Base-by-base conservation (phyloP, 2,329 filamentous ascomycete species). In the Alternaria angustiovoidea region DNA sequence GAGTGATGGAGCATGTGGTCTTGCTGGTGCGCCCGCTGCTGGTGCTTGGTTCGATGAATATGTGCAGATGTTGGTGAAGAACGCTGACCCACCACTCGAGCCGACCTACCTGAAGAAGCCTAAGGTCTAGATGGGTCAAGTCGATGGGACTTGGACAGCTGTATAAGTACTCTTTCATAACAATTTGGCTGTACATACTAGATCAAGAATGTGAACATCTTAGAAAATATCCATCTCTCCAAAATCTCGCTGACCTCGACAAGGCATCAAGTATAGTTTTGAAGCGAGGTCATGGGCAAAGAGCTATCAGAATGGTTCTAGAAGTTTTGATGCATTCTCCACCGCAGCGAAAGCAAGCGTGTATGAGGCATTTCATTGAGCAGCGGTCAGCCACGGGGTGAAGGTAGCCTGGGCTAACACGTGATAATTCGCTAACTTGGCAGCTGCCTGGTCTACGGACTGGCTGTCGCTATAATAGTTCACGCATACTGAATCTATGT, bases 1-100 rank as follows among this genome's bases (percentile, higher is more conserved):
- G 62, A 71, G 68, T 32, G 71, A 74, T 42, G 71, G 71, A 8
- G 28, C 41, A 7, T 74, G 71, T 36, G 71, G 71, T 3, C 64
- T 73, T 34, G 58, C 53, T 34, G 71, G 70, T 30, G 71, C 71
- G 9, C 71, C 71, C 3, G 64, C 56, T 20, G 71, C 71, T 24
- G 71, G 71, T 36, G 68, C 64, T 26, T 74, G 71, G 71, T 73
- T 72, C 48, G 70, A 74, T 28, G 61, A 65, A 54, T 74, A 74
- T 56, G 65, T 68, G 12, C 69, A 74, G 58, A 70, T 71, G 68
- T 46, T 74, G 51, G 67, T 73, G 4, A 65, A 69, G 64, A 69
- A 73, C 6, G 70, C 71, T 11, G 69, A 73, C 4, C 63, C 70
- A 2, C 54, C 68, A 22, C 54, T 72, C 22, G 47, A 54, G 51